Evolutionary conservation across 2,329 filamentous ascomycete species (phyloP), one percentile per base, ranked within the genome.

Genomic region (Botrytis galanthina): DNA sequence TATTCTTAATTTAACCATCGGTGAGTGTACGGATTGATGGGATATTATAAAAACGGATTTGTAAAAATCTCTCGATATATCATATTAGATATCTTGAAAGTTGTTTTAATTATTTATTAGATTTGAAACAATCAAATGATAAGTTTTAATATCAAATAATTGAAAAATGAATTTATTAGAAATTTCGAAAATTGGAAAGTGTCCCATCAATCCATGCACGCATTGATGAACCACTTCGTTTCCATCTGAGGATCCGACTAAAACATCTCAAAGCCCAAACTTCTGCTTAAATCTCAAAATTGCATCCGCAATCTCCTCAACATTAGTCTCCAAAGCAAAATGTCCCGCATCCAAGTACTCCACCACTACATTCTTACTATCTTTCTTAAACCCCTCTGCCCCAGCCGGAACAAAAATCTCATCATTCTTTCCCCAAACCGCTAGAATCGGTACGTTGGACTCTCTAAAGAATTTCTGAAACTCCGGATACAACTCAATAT

Each of bases 361-460:
- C 57, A 89, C 77, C 78, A 87, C 84, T 7, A 86, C 82, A 37
- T 84, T 80, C 14, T 82, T 80, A 22, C 87, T 79, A 81, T 90
- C 87, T 35, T 78, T 81, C 77, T 83, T 84, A 76, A 77, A 90
- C 0, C 87, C 87, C 80, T 88, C 84, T 0, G 88, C 88, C 0
- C 88, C 88, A 0, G 83, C 75, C 0, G 84, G 76, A 0, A 86
- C 78, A 76, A 88, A 88, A 46, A 87, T 85, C 4, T 78, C 76
- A 81, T 90, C 88, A 73, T 87, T 84, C 80, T 86, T 86, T 0
- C 89, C 88, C 89, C 89, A 91, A 5, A 86, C 83, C 1, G 87
- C 87, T 74, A 91, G 78, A 5, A 90, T 78, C 0, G 88, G 88
- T 0, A 89, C 84, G 66, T 85, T 80, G 0, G 82, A 85, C 12